Evolutionary conservation across 495 filamentous ascomycete genomes (phyloP), one percentile per base, ranked within the genome.

Genomic region (Umbilicaria muhlenbergii): DNA sequence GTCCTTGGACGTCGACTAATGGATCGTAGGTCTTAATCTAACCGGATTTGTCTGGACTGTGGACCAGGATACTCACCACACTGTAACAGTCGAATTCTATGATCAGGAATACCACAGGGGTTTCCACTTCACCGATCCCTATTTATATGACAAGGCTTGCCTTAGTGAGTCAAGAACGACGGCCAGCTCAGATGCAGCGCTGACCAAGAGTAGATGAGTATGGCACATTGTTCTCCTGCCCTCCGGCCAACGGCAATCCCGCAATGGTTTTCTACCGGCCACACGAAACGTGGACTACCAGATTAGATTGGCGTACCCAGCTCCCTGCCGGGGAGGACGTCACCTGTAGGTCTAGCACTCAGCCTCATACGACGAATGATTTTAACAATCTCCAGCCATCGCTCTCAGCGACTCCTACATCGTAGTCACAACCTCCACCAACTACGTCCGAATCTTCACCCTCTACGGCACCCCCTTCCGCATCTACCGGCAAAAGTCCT

Each of bases 31-130:
- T 53, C 67, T 95, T 34, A 96, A 95, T 57, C 68, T 98, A 46
- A 81, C 84, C 28, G 91, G 92, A 12, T 86, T 86, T 51, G 85
- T 94, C 5, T 98, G 92, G 91, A 96, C 91, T 0, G 85, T 96
- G 12, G 83, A 93, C 51, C 92, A 98, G 61, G 86, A 93, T 50
- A 81, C 78, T 0, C 89, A 96, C 49, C 73, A 96, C 59, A 98
- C 89, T 6, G 81, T 98, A 19, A 96, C 92, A 0, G 86, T 96
- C 13, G 91, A 98, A 51, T 98, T 98, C 58, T 94, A 95, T 57
- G 91, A 98, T 62, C 75, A 83, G 16, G 85, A 94, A 47, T 78
- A 78, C 42, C 84, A 94, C 55, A 72, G 92, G 17, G 83, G 93
- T 61, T 95, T 94, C 53, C 91, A 98, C 62, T 96, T 74, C 62